Evolutionary conservation across 495 filamentous ascomycete species (phyloP).

Genomic region (Durotheca rogersii): DNA sequence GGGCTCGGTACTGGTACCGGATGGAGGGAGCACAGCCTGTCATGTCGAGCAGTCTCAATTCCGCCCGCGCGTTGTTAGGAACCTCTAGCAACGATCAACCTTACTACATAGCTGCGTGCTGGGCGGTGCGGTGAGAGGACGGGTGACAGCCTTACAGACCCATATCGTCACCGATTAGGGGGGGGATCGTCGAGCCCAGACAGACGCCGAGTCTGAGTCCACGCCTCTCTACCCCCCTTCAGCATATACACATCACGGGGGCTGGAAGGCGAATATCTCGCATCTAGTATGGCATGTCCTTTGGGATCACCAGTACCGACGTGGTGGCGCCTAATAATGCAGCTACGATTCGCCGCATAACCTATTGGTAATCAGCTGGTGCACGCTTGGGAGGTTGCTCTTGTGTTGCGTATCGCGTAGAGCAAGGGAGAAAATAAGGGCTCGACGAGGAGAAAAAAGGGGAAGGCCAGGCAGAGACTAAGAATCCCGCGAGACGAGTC

Average conservation of each 20-base stretch:
- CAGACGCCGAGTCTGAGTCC: neutral
- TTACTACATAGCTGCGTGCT: neutral
- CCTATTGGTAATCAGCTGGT: conserved; percentile 7
- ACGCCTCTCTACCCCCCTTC: neutral
- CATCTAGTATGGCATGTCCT: conserved; percentile 11
- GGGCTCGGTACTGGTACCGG: too few relatives aligned
- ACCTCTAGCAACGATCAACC: conserved; percentile 6
- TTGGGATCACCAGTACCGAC: conserved; percentile 15
- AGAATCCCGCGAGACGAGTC: neutral
- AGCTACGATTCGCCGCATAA: conserved; percentile 5
- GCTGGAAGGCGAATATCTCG: neutral
- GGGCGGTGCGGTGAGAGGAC: neutral
- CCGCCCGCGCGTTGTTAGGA: too few relatives aligned
- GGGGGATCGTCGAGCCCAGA: conserved; percentile 3
- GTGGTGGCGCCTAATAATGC: conserved; percentile 19
- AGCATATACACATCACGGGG: neutral
- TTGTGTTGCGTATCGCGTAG: conserved; percentile 9
- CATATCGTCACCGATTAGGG: neutral
- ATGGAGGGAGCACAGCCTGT: neutral
- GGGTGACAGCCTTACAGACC: conserved; percentile 6
- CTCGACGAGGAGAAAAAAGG: conserved; percentile 12
- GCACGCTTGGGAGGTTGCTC: neutral
- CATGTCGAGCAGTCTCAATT: too few relatives aligned
- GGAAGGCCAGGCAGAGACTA: neutral
- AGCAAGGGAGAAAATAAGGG: conserved; percentile 1